Percentiles rank a stretch among this genome's conserved stretches.
Conservation (phyloP, 805 yeast species). For the Blastobotrys parvus region DNA sequence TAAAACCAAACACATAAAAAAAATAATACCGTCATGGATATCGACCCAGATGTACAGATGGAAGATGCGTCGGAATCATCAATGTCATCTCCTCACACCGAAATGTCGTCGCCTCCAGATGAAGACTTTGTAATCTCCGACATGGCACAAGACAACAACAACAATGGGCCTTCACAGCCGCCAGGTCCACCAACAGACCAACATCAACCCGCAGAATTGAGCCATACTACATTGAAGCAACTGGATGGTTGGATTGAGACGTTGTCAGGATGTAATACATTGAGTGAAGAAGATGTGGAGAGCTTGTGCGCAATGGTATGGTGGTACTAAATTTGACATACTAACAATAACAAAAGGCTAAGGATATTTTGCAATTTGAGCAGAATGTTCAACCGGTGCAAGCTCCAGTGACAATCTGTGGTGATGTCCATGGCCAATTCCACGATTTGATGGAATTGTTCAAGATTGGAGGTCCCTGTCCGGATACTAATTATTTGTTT, state of each 20-base stretch:
- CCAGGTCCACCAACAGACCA: slow-evolving; percentile 2
- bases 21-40: slow-evolving; percentile 21
- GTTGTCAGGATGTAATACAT: slow-evolving; percentile 73
- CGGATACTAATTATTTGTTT: slow-evolving; percentile 83
- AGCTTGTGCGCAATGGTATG: slow-evolving; percentile 79
- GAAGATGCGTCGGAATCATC: slow-evolving; percentile 23
- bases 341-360: no score
- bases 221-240: slow-evolving; percentile 50
- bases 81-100: no score
- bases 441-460: slow-evolving; percentile 93
- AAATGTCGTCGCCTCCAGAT: not conserved
- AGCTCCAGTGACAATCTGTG: slow-evolving; percentile 95
- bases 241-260: slow-evolving; percentile 88
- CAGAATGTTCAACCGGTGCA: slow-evolving; percentile 92
- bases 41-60: slow-evolving; percentile 34
- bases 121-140: no score
- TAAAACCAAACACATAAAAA: no score
- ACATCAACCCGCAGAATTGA: slow-evolving; percentile 25
- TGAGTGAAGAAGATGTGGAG: slow-evolving; percentile 72
- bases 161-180: not conserved
- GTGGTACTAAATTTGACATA: no score
- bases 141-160: not conserved
- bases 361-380: slow-evolving; percentile 79
- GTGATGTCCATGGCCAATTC: slow-evolving; percentile 96
- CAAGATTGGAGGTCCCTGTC: slow-evolving; percentile 93